These are phyloP conservation scores for Vigna radiata DNA, from an alignment of 306 rosid species.

Conservation along the genomic window DNA sequence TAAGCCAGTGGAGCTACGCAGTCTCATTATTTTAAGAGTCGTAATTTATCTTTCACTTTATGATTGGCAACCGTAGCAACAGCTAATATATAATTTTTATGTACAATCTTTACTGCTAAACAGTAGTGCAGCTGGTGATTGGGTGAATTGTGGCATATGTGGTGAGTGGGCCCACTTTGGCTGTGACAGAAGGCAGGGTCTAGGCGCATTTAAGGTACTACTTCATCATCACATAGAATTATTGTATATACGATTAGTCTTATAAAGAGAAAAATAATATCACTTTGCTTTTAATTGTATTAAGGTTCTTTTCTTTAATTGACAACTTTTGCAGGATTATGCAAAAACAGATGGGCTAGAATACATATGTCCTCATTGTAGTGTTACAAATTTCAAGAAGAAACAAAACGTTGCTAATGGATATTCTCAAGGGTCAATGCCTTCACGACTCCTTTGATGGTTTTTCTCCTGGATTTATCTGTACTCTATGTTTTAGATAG, in stretches of 20 bases:
- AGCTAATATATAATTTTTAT: constrained; percentile 7
- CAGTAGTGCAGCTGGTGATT: constrained; percentile 99
- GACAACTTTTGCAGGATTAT: constrained; percentile 80
- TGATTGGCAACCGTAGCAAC: constrained; percentile 5
- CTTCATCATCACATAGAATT: constrained; percentile 24
- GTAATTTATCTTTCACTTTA: constrained; percentile 23
- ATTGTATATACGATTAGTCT: constrained; percentile 8
- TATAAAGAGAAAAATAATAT: neutral
- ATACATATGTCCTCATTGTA: constrained; percentile 98
- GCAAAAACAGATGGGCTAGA: constrained; percentile 99
- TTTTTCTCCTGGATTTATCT: constrained; percentile 44
- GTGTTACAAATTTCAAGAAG: constrained; percentile 91
- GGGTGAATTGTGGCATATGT: constrained; percentile 99
- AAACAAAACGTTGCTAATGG: constrained; percentile 80
- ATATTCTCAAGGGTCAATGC: constrained; percentile 70
- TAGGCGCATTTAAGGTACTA: constrained; percentile 95
- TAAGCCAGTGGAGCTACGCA: constrained; percentile 1
- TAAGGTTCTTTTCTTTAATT: constrained; percentile 23
- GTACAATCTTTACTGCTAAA: constrained; percentile 41
- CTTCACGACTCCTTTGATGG: constrained; percentile 69
- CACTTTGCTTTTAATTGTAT: neutral
- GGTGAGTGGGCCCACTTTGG: constrained; percentile 99
- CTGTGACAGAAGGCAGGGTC: constrained; percentile 98
- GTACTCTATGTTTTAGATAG: constrained; percentile 48
- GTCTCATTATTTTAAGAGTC: neutral